phyloP scores from a whole-genome alignment of 805 yeast genomes.

The Starmerella geochares region DNA sequence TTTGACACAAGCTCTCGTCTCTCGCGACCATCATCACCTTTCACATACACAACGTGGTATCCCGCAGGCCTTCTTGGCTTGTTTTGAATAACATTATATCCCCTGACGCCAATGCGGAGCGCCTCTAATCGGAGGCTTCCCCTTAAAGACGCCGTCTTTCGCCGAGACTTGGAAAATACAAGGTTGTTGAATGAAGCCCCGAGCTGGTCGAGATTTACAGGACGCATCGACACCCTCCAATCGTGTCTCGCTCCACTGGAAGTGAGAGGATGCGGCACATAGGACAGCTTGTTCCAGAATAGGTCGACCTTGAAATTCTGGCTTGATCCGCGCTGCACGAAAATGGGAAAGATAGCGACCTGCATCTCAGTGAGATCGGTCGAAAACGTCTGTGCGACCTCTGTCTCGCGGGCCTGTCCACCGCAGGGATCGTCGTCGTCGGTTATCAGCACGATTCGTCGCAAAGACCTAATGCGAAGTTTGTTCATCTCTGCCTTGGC shows the following conservation, averaged over 20 bases:
- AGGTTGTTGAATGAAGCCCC: conserved; percentile 1
- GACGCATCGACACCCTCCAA: conserved; percentile 20
- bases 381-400: conserved; percentile 27
- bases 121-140: conserved; percentile 11
- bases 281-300: conserved; percentile 21
- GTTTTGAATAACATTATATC: conserved; percentile 40
- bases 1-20: conserved; percentile 42
- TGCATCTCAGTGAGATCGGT: conserved; percentile 21
- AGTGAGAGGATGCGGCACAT: conserved; percentile 9
- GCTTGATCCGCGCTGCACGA: conserved; percentile 8
- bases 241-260: not conserved
- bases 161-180: conserved; percentile 13
- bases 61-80: conserved; percentile 5
- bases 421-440: conserved; percentile 21
- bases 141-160: conserved; percentile 13
- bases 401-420: conserved; percentile 19
- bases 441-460: conserved; percentile 21
- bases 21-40: conserved; percentile 40
- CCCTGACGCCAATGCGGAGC: conserved; percentile 57
- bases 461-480: conserved; percentile 13
- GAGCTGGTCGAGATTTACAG: conserved; percentile 10
- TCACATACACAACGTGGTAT: conserved; percentile 33
- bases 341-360: conserved; percentile 21
- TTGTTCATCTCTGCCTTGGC: conserved; percentile 18
- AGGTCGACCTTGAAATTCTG: conserved; percentile 14